Base-by-base conservation (phyloP, 2,329 filamentous ascomycete genomes). In the Penicillium sp. region DNA sequence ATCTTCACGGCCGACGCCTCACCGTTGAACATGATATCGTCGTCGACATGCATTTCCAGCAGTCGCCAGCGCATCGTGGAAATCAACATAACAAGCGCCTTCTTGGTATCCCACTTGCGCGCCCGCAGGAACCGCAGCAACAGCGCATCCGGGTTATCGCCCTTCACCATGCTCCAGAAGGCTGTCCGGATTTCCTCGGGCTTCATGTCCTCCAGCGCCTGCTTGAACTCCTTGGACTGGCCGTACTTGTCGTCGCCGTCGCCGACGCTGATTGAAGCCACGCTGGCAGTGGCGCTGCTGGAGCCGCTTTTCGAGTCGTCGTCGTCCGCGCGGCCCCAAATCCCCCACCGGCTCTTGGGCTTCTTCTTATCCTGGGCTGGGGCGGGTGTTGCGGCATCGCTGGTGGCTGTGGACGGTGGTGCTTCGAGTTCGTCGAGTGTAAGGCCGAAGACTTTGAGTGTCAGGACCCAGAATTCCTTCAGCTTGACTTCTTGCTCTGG, bases 101-200 rank as follows among this genome's bases (percentile, higher is more conserved):
- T 91, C 49, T 96, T 88, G 18, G 96, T 86, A 68, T 99, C 91
- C 94, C 94, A 99, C 75, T 96, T 96, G 44, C 91, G 82, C n/a
- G 91, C 91, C 49, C 91, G 82, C 54, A 96, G 78, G 73, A 96
- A 96, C 40, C 91, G 86, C 54, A 96, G 77, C 16, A 93, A 77
- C 18, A 95, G 78, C 3, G 87, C 88, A 75, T 99, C 94, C 0
- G 94, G 94, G 69, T 97, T 86, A 68, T 99, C 94, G 66, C 94
- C 88, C 78, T 97, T 99, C 55, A 93, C 84, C 91, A 97, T 96
- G 62, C 79, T 83, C 94, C 94, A 97, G 69, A 97, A 89, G 0
- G 91, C 87, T 16, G 81, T 79, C 50, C 91, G 85, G 61, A 99
- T 84, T 41, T 88, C 82, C 66, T 95, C 90, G 0, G 93, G 90